Conservation (phyloP, 2,329 filamentous ascomycete species). For the Fusarium succisae region DNA sequence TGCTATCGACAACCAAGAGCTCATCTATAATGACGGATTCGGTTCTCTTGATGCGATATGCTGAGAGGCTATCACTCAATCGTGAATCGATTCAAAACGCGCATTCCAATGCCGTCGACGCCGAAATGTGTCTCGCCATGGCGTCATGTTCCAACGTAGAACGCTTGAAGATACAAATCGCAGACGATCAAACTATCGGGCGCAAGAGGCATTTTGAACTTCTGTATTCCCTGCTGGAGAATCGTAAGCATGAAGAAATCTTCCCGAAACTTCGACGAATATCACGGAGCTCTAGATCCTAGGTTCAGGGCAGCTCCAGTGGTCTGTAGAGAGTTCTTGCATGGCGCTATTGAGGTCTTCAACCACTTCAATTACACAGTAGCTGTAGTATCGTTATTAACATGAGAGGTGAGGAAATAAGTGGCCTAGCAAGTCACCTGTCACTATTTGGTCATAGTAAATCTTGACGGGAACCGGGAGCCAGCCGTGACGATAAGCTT, state of each 20-base stretch:
- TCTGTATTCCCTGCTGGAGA: fast-evolving
- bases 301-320: fast-evolving
- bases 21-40: not conserved
- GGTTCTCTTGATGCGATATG: not conserved
- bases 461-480: not conserved
- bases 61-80: not conserved
- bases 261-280: not conserved
- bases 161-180: not conserved
- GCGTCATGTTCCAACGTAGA: not conserved
- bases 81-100: fast-evolving
- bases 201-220: not conserved
- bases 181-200: fast-evolving
- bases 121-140: not conserved
- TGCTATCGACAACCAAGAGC: fast-evolving
- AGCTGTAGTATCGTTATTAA: not conserved
- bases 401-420: no score
- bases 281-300: no score
- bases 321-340: not conserved
- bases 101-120: fast-evolving
- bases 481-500: not conserved
- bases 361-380: fast-evolving
- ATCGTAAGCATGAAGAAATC: fast-evolving
- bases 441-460: not conserved
- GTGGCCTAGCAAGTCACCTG: no score
- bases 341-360: no score